Percentiles rank a stretch among this genome's conserved stretches.
Conservation (phyloP, 768 basidiomycete genomes). For the Terana coerulea region DNA sequence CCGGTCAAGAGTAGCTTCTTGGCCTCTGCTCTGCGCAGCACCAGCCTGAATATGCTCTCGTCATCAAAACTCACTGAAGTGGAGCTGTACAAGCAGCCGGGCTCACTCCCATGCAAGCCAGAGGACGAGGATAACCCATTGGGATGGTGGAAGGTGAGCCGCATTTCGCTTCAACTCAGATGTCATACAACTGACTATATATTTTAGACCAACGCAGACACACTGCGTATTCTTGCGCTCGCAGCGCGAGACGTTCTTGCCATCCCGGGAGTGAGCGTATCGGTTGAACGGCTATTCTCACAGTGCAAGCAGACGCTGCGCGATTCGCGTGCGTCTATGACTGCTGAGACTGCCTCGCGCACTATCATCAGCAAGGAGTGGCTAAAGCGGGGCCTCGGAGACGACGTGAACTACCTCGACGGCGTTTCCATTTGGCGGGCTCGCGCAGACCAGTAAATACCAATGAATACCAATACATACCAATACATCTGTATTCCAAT, state of each 20-base stretch:
- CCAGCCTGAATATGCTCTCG: no score
- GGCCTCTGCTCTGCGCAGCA: no score
- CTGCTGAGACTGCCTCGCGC: slow-evolving; percentile 9
- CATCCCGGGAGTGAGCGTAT: slow-evolving; percentile 21
- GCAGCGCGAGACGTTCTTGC: slow-evolving; percentile 19
- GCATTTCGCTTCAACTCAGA: not conserved
- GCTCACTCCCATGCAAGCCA: not conserved
- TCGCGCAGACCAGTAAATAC: not conserved
- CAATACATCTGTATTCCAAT: not conserved
- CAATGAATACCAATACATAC: slow-evolving; percentile 4
- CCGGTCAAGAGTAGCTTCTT: no score
- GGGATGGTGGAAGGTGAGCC: slow-evolving; percentile 1
- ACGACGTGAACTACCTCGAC: slow-evolving; percentile 15
- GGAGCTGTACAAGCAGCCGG: not conserved
- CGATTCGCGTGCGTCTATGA: slow-evolving; percentile 16
- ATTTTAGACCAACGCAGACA: no score
- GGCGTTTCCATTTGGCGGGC: slow-evolving; percentile 6
- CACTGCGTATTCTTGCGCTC: not conserved
- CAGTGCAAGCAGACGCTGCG: slow-evolving; percentile 13
- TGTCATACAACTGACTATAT: no score
- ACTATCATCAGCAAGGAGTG: slow-evolving; percentile 18
- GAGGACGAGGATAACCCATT: not conserved
- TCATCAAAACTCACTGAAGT: not conserved
- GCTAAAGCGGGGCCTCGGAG: slow-evolving; percentile 16
- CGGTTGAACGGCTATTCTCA: slow-evolving; percentile 20